These are phyloP conservation scores for Cercospora sesami DNA, from an alignment of 2,329 filamentous ascomycete species.

Conservation along the genomic window DNA sequence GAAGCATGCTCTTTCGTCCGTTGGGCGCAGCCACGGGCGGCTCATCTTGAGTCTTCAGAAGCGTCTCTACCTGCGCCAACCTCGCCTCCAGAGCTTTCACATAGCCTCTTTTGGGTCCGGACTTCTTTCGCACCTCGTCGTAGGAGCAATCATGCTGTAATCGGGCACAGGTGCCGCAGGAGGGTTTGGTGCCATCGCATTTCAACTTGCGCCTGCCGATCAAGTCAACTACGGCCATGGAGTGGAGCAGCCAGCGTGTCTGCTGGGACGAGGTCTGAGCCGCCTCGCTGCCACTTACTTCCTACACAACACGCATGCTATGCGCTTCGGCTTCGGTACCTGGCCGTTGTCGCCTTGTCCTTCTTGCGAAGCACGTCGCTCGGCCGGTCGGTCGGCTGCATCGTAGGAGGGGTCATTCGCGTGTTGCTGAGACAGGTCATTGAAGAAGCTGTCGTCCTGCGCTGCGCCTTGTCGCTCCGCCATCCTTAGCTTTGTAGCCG, in stretches of 20 bases:
- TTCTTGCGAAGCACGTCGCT: conserved; percentile 65
- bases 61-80: conserved; percentile 80
- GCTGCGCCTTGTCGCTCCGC: conserved; percentile 27
- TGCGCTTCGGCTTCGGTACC: conserved; percentile 65
- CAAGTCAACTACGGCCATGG: not conserved
- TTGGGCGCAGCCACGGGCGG: conserved; percentile 4
- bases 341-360: conserved; percentile 31
- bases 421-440: conserved; percentile 55
- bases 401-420: conserved; percentile 42
- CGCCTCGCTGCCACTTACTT: conserved; percentile 4
- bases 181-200: conserved; percentile 81
- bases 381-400: conserved; percentile 58
- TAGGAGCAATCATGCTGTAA: conserved; percentile 85
- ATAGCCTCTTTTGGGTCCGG: conserved; percentile 89
- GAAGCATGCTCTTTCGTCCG: conserved; percentile 15
- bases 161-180: conserved; percentile 85
- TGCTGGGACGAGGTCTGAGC: not conserved
- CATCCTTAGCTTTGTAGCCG: conserved; percentile 20
- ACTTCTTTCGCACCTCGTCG: conserved; percentile 90
- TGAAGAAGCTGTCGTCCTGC: conserved; percentile 53
- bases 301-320: conserved; percentile 91
- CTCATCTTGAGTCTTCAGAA: conserved; percentile 71
- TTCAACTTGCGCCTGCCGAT: conserved; percentile 76
- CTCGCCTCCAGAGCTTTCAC: conserved; percentile 92
- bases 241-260: not conserved